A percentile compares a stretch with the other conserved stretches of the same genome.
phyloP scores from a whole-genome alignment of 83 land plant genomes.

The Picea mariana region DNA sequence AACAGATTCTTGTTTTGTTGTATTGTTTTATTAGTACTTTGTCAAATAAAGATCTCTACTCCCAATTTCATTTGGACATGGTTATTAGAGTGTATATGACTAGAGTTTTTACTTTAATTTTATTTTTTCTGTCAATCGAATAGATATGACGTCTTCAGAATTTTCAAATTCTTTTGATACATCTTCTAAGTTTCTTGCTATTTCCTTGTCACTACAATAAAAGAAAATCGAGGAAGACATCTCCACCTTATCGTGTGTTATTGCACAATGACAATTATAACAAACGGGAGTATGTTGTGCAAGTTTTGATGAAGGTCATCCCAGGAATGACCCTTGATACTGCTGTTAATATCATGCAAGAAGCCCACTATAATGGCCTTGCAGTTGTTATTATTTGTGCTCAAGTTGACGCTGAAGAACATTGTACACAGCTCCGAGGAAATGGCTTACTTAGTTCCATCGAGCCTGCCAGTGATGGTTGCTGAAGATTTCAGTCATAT shows the following conservation, averaged over 20 bases:
- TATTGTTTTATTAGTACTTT: neutral
- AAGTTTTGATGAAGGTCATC: constrained; percentile 96
- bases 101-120: neutral
- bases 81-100: neutral
- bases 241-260: constrained; percentile 91
- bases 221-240: constrained; percentile 79
- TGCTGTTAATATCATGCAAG: constrained; percentile 97
- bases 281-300: constrained; percentile 93
- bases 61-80: neutral
- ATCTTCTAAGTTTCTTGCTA: neutral
- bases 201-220: constrained; percentile 5
- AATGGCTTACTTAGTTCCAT: constrained; percentile 97
- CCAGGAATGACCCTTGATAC: constrained; percentile 95
- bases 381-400: constrained; percentile 89
- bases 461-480: constrained; percentile 83
- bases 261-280: constrained; percentile 95
- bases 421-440: constrained; percentile 83
- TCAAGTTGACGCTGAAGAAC: constrained; percentile 93
- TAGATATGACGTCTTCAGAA: neutral
- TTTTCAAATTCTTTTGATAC: neutral
- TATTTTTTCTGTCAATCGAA: neutral
- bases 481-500: constrained; percentile 37
- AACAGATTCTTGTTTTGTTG: neutral
- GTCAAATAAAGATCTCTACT: constrained; percentile 6
- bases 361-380: constrained; percentile 89